These are phyloP conservation scores for Fomitopsis serialis DNA, from an alignment of 768 basidiomycete genomes.

Conservation along the genomic window DNA sequence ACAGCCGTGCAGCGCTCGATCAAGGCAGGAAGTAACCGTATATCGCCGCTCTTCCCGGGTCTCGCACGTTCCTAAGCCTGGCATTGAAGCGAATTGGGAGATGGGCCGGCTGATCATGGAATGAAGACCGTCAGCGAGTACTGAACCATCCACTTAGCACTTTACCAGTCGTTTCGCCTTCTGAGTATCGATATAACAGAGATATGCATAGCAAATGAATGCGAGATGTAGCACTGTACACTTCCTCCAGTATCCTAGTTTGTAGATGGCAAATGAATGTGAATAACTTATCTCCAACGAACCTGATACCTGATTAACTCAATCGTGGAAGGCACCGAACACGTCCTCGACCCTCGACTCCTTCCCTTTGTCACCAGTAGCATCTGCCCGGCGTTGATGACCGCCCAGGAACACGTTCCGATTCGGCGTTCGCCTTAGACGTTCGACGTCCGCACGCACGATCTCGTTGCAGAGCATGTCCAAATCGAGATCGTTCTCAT, in stretches of 20 bases:
- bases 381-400: conserved; percentile 2
- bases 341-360: conserved; percentile 12
- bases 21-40: too few species aligned
- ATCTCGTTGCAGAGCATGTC: conserved; percentile 59
- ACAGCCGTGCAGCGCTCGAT: too few species aligned
- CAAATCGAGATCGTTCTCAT: conserved; percentile 64
- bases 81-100: too few species aligned
- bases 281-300: too few species aligned
- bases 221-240: neutral
- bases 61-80: too few species aligned
- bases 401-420: conserved; percentile 32
- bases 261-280: conserved; percentile 17
- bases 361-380: neutral
- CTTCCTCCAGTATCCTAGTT: conserved; percentile 4
- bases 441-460: conserved; percentile 51
- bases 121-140: too few species aligned
- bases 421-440: conserved; percentile 45
- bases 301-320: neutral
- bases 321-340: conserved; percentile 11
- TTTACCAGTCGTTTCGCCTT: too few species aligned
- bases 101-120: too few species aligned
- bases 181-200: too few species aligned
- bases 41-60: too few species aligned
- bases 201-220: neutral
- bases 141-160: too few species aligned